Conservation (phyloP, 129 eudicot genomes). For the Flaveria linearis region DNA sequence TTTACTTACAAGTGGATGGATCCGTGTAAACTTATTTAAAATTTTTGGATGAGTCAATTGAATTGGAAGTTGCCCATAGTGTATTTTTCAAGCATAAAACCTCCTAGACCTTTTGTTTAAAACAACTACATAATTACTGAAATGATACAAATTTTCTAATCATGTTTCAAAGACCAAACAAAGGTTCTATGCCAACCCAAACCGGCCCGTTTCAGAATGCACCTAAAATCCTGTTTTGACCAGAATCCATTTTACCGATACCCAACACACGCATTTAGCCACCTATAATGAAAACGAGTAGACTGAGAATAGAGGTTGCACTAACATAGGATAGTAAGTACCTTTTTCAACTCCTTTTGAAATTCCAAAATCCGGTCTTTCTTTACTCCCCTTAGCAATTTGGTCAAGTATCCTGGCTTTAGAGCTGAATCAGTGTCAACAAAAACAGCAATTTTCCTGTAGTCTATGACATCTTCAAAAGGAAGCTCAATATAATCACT, state of each 20-base stretch:
- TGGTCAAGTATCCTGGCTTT: constrained; percentile 67
- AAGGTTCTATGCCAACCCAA: background rate
- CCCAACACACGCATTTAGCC: background rate
- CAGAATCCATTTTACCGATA: background rate
- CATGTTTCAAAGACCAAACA: background rate
- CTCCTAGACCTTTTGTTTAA: background rate
- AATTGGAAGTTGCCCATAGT: background rate
- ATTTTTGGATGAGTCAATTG: background rate
- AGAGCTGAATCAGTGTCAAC: constrained; percentile 78
- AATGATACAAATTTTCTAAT: background rate
- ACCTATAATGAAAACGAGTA: background rate
- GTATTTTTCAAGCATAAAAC: background rate
- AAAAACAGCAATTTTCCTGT: constrained; percentile 81
- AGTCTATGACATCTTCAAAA: constrained; percentile 95
- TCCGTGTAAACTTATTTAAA: background rate
- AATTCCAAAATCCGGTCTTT: constrained; percentile 62
- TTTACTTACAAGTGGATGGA: background rate
- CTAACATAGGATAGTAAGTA: constrained; percentile 20
- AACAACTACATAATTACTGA: background rate
- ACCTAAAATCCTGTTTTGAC: constrained; percentile 9
- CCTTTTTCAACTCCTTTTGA: constrained; percentile 80
- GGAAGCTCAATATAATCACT: constrained; percentile 93
- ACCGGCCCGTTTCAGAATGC: background rate
- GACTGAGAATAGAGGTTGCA: background rate
- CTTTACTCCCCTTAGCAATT: constrained; percentile 55